Conservation (phyloP, 192 early-diverging fungal species). For the Umbelopsis vinacea region DNA sequence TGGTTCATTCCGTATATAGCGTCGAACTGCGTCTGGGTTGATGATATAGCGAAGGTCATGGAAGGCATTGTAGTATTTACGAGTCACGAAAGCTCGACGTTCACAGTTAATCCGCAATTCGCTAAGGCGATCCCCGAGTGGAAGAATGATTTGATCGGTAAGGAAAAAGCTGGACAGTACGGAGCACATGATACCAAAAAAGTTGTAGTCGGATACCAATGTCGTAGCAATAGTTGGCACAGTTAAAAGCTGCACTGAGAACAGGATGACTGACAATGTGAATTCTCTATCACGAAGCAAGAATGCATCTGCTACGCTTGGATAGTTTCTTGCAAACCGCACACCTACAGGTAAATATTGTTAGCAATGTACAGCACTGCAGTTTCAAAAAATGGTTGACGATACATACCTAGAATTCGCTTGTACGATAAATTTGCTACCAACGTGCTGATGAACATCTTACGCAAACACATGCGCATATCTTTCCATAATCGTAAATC, state of each 20-base stretch:
- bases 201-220: slow-evolving; percentile 76
- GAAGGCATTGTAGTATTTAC: slow-evolving; percentile 79
- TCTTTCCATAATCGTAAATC: slow-evolving; percentile 92
- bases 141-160: slow-evolving; percentile 62
- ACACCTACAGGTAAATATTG: slow-evolving; percentile 44
- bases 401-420: slow-evolving; percentile 62
- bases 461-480: slow-evolving; percentile 73
- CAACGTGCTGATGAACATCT: slow-evolving; percentile 87
- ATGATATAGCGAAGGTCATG: slow-evolving; percentile 83
- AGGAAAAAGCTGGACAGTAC: slow-evolving; percentile 84
- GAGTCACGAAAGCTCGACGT: slow-evolving; percentile 70
- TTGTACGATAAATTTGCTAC: slow-evolving; percentile 82
- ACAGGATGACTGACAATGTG: slow-evolving; percentile 85
- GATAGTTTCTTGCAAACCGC: slow-evolving; percentile 85
- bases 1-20: slow-evolving; percentile 60
- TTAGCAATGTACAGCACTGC: not conserved
- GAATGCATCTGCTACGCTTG: slow-evolving; percentile 76
- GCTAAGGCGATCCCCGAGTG: slow-evolving; percentile 41
- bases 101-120: slow-evolving; percentile 64
- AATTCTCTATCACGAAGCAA: slow-evolving; percentile 87
- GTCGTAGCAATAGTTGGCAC: slow-evolving; percentile 86
- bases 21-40: slow-evolving; percentile 58
- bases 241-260: slow-evolving; percentile 94
- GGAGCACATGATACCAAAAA: slow-evolving; percentile 77
- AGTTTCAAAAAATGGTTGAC: not conserved